phyloP scores from a whole-genome alignment of 148 eudicot genomes.

The Chenopodium suecicum region DNA sequence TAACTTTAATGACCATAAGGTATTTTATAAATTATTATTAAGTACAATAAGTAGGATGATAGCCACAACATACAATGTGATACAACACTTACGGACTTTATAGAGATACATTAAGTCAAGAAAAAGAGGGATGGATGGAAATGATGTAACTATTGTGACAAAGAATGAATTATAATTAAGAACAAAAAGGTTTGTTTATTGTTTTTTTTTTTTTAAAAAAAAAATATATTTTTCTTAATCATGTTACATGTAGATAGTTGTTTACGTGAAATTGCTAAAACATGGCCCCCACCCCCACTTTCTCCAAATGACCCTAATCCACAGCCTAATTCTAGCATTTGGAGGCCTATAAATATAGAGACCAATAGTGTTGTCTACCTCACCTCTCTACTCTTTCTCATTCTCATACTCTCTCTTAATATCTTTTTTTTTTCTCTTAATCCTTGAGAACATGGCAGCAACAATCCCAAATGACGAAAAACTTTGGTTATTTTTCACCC shows the following conservation, averaged over 20 bases:
- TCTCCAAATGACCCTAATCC: background rate
- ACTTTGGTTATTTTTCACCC: slow-evolving; percentile 21
- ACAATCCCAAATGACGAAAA: slow-evolving; percentile 16
- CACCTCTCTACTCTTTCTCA: background rate
- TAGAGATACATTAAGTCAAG: too few species aligned
- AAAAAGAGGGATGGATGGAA: too few species aligned
- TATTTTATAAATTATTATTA: too few species aligned
- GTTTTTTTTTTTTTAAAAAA: too few species aligned
- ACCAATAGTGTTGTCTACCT: slow-evolving; percentile 2
- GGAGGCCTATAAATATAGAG: slow-evolving; percentile 8
- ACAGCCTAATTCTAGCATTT: background rate
- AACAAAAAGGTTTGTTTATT: too few species aligned
- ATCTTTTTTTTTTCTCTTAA: background rate
- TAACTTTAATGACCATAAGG: too few species aligned
- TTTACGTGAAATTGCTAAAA: background rate
- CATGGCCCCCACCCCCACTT: background rate
- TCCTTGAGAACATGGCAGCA: slow-evolving; percentile 1
- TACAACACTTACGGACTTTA: too few species aligned
- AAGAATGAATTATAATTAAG: too few species aligned
- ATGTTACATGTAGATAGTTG: background rate
- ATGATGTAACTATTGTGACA: too few species aligned
- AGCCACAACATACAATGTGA: too few species aligned
- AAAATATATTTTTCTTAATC: background rate
- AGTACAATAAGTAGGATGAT: too few species aligned
- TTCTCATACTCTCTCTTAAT: background rate